Base-by-base conservation (phyloP, 2,329 filamentous ascomycete species). In the Stagonosporopsis vannaccii region DNA sequence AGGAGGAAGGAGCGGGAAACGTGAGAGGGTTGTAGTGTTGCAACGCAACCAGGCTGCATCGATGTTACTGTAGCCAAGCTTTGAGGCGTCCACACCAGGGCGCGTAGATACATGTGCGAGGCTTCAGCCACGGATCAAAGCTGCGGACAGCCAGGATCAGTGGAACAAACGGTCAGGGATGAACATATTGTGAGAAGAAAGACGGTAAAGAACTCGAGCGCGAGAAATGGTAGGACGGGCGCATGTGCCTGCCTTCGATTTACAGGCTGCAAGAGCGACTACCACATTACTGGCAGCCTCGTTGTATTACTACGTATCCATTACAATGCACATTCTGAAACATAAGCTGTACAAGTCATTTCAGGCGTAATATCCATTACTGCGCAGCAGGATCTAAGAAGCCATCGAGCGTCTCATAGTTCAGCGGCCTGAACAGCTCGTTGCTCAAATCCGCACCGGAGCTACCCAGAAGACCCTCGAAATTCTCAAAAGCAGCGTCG, bases 401-500 rank as follows among this genome's bases (percentile, higher is more conserved):
- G 6, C 72, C 71, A 37, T 75, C 72, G 25, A 73, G 39, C 1
- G 59, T 65, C 46, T 76, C 74, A 49, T 75, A 76, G 22, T 71
- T 75, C 50, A 77, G 59, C 12, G 74, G 72, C 49, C 61, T 67
- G 42, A 76, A 75, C 26, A 77, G 46, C 63, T 77, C 74, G 47
- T 74, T 76, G 45, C 72, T 75, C 58, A 76, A 15, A 60, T 77
- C 75, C 9, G 75, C 74, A 5, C 74, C 74, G 0, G 67, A 69
- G 53, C 75, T 76, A 20, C 75, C 74, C 11, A 77, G 33, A 25
- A 77, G 59, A 4, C 72, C 69, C 51, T 77, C 74, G 45, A 77
- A 75, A 32, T 77, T 76, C 62, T 77, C 74, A 60, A 77, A 77
- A 6, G 75, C 75, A 1, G 67, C 65, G 22, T 77, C 74, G 39